Base-by-base conservation (phyloP, 2,329 filamentous ascomycete species). In the Mollisia scopiformis region DNA sequence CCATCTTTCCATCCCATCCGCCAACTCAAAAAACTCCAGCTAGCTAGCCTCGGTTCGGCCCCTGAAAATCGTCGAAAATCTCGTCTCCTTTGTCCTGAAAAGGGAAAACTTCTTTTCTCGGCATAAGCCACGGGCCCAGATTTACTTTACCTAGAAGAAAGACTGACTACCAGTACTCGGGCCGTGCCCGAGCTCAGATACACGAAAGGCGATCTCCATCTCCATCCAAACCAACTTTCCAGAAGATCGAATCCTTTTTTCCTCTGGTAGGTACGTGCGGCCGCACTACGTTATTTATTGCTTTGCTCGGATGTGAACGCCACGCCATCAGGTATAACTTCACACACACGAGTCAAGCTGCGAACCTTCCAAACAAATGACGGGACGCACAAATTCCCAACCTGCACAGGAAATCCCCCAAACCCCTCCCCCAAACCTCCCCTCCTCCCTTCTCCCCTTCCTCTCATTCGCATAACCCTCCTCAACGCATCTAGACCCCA, bases 31-130 rank as follows among this genome's bases (percentile, higher is more conserved):
- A n/a, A n/a, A n/a, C n/a, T n/a, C n/a, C n/a, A n/a, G n/a, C n/a
- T n/a, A n/a, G n/a, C n/a, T 58, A 25, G 31, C 33, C 47, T 51
- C 55, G 55, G 55, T 28, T 58, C 55, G 55, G 47, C 47, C 55
- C 55, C 49, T 47, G 43, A 58, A 21, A n/a, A 28, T 58, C 55
- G 23, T 33, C n/a, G 28, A 19, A 19, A 11, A 21, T 31, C 19
- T 51, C 49, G 28, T 23, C 27, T 51, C 16, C 28, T 16, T 23
- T 21, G 16, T 31, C 49, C 49, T 51, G 27, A 31, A 19, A 21
- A 51, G 49, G 14, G 46, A 49, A 49, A n/a, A 13, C 46, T 7
- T 25, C 8, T 19, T 23, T 19, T 25, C 43, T 13, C n/a, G n/a
- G n/a, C n/a, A n/a, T n/a, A n/a, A n/a, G n/a, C n/a, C n/a, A n/a